A percentile compares a stretch with the other conserved stretches of the same genome.
Conservation (phyloP, 371 early-diverging fungal genomes). For the Rhizomucor pusillus region DNA sequence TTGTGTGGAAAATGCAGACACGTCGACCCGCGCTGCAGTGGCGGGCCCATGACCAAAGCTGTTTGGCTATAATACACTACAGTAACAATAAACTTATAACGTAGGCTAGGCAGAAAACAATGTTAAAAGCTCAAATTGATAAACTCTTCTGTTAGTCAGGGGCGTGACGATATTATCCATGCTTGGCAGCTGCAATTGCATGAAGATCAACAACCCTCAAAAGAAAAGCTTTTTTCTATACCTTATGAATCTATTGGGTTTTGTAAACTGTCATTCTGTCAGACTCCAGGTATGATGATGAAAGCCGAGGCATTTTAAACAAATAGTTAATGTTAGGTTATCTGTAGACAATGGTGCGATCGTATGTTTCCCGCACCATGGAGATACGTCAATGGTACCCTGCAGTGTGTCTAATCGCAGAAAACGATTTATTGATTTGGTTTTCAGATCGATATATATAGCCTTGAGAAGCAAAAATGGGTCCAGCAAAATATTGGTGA, state of each 20-base stretch:
- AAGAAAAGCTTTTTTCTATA: slow-evolving; percentile 20
- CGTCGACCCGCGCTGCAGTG: slow-evolving; percentile 33
- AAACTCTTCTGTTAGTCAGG: slow-evolving; percentile 31
- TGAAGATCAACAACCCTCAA: slow-evolving; percentile 2
- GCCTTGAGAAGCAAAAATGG: slow-evolving; percentile 22
- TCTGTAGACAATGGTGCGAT: no score
- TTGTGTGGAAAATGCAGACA: slow-evolving; percentile 39
- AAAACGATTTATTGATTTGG: neutral
- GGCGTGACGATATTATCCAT: slow-evolving; percentile 47
- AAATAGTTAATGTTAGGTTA: neutral
- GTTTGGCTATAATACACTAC: slow-evolving; percentile 19
- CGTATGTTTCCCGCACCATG: slow-evolving; percentile 27
- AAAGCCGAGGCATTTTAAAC: neutral
- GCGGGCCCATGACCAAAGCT: slow-evolving; percentile 41
- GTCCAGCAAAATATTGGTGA: slow-evolving; percentile 19
- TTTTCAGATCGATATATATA: slow-evolving; percentile 44
- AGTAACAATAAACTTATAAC: slow-evolving; percentile 24
- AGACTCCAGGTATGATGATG: slow-evolving; percentile 10
- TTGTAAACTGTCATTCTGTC: slow-evolving; percentile 36
- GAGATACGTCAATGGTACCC: slow-evolving; percentile 28
- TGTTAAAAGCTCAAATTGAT: neutral
- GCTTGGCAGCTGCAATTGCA: slow-evolving; percentile 34
- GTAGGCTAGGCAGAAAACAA: slow-evolving; percentile 16
- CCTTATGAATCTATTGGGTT: slow-evolving; percentile 39
- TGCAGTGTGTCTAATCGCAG: neutral